phyloP scores from a whole-genome alignment of 768 basidiomycete species.

The Trametes cinnabarina region DNA sequence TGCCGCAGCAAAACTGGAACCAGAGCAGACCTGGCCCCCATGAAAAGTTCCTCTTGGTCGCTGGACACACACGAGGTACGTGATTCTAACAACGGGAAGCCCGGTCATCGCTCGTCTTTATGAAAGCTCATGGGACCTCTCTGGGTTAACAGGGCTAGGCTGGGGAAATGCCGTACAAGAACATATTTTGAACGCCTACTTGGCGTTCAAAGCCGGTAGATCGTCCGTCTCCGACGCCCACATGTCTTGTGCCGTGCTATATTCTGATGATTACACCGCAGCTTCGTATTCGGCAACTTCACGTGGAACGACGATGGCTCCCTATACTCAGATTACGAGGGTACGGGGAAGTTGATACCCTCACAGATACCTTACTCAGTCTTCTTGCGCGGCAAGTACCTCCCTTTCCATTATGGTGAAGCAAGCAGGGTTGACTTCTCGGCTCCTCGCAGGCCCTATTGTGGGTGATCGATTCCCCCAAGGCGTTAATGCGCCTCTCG shows the following conservation, averaged over 20 bases:
- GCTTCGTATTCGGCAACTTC: conserved; percentile 54
- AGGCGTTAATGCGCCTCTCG: not conserved
- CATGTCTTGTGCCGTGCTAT: not conserved
- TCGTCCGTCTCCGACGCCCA: conserved; percentile 31
- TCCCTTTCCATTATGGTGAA: too few species aligned
- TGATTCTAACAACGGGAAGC: not conserved
- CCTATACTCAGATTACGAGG: conserved; percentile 35
- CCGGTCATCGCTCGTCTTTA: not conserved
- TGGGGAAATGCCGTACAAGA: conserved; percentile 44
- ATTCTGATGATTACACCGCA: conserved; percentile 2
- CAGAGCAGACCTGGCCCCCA: not conserved
- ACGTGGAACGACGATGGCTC: conserved; percentile 46
- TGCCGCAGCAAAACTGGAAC: conserved; percentile 4
- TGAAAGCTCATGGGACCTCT: too few species aligned
- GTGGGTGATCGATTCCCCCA: conserved; percentile 9
- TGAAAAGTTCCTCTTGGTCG: conserved; percentile 10
- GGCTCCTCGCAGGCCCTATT: not conserved
- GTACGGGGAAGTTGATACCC: conserved; percentile 49
- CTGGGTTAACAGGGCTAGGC: conserved; percentile 20
- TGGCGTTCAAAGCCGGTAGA: conserved; percentile 36
- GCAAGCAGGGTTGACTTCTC: not conserved
- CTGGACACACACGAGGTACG: conserved; percentile 7
- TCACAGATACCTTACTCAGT: conserved; percentile 52
- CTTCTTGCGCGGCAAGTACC: conserved; percentile 46
- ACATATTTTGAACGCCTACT: conserved; percentile 32